Evolutionary conservation across 2,329 filamentous ascomycete species (phyloP).

Genomic region (Phyllosticta capitalensis): DNA sequence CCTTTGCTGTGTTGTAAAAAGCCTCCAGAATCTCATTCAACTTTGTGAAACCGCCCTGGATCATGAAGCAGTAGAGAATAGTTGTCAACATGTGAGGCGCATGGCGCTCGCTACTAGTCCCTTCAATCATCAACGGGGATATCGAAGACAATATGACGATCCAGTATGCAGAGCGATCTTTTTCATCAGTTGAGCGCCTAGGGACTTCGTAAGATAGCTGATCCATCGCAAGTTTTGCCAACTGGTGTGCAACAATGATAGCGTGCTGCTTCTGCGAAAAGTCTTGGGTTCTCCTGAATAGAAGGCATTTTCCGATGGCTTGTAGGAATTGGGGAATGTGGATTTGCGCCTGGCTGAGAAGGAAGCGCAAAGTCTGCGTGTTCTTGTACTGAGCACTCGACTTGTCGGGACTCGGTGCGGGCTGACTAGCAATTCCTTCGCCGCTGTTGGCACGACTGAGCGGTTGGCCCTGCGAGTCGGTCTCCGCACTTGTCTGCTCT

Average conservation of each 20-base stretch:
- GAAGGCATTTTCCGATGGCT: slow-evolving; percentile 69
- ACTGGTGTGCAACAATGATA: slow-evolving; percentile 52
- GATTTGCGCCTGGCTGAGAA: slow-evolving; percentile 69
- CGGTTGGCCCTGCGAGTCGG: slow-evolving; percentile 9
- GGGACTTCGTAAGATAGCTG: slow-evolving; percentile 50
- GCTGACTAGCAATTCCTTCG: slow-evolving; percentile 12
- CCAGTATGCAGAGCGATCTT: slow-evolving; percentile 66
- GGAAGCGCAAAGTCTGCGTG: slow-evolving; percentile 62
- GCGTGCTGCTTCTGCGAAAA: slow-evolving; percentile 52
- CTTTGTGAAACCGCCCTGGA: slow-evolving; percentile 63
- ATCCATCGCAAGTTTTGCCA: slow-evolving; percentile 61
- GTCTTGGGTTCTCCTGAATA: slow-evolving; percentile 66
- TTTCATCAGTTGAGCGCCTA: slow-evolving; percentile 40
- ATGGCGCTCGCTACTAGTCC: slow-evolving; percentile 30
- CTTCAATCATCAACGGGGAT: slow-evolving; percentile 70
- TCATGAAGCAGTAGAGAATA: slow-evolving; percentile 79
- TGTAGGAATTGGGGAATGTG: slow-evolving; percentile 81
- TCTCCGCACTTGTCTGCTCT: slow-evolving; percentile 12
- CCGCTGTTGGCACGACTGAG: slow-evolving; percentile 9
- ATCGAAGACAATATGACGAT: slow-evolving; percentile 71
- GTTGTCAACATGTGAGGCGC: slow-evolving; percentile 47
- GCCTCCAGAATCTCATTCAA: slow-evolving; percentile 63
- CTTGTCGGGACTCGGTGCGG: slow-evolving; percentile 15
- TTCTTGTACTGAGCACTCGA: slow-evolving; percentile 51
- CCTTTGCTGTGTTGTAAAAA: slow-evolving; percentile 53